A percentile compares a stretch with the other conserved stretches of the same genome.
Conservation (phyloP, 495 filamentous ascomycete genomes). For the Podospora comata region DNA sequence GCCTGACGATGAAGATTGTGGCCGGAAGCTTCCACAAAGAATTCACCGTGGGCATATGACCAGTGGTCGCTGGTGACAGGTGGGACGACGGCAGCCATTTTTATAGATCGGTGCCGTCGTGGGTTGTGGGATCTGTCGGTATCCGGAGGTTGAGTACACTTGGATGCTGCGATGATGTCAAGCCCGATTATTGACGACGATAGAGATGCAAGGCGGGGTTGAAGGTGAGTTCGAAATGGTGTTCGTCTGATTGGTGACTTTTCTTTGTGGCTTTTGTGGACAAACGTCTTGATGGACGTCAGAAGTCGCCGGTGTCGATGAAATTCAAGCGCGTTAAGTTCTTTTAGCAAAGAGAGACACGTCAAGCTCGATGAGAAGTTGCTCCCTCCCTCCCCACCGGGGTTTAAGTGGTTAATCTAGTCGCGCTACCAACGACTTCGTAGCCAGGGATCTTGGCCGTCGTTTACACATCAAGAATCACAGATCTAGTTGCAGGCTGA, state of each 20-base stretch:
- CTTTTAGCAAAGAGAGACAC: background rate
- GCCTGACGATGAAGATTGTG: conserved; percentile 52
- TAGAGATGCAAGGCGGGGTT: background rate
- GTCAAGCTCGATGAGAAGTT: background rate
- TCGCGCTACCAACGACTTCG: background rate
- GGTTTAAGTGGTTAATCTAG: background rate
- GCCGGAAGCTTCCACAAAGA: conserved; percentile 48
- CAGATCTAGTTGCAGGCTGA: no score
- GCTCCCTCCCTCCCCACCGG: background rate
- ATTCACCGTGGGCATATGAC: conserved; percentile 32
- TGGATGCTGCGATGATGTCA: background rate
- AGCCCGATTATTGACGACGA: background rate
- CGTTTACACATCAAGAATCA: no score
- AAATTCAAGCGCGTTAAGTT: background rate
- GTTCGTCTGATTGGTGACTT: conserved; percentile 1
- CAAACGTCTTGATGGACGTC: background rate
- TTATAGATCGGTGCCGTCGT: background rate
- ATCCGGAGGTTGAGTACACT: background rate
- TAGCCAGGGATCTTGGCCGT: background rate
- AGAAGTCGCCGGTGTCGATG: background rate
- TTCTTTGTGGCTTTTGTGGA: background rate
- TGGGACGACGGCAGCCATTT: conserved; percentile 10
- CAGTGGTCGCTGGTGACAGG: conserved; percentile 17
- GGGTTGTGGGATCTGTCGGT: background rate
- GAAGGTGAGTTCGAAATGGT: background rate